Base-by-base conservation (phyloP, 352 stramenopile species). In the Pythium phragmiticola region DNA sequence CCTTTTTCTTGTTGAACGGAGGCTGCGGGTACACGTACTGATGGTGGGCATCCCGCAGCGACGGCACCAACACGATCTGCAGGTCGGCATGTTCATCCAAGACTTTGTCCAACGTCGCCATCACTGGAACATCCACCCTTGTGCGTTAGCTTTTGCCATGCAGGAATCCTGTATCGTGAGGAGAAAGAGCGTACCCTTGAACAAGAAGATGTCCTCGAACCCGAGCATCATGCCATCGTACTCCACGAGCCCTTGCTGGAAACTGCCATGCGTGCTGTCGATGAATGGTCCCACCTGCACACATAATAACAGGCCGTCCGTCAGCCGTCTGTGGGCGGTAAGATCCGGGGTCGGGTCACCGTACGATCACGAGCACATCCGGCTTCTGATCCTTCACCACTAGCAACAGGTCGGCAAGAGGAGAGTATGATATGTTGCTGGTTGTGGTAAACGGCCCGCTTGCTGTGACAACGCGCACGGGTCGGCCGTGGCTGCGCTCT, bases 1-100 rank as follows among this genome's bases (percentile, higher is more conserved):
- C 80, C 65, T 91, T 93, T 57, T 87, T 88, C 63, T 89, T 90
- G 69, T 90, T 80, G 51, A 99, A 89, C 3, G 96, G 96, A 46
- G 96, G 92, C 76, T 99, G 95, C 17, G 94, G 92, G 60, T 94
- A 98, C 51, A 98, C 95, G 45, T 84, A 96, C 61, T 98, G 90
- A 63, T 98, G 94, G 65, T 98, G 89, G 0, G 90, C 96, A 76
- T 99, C 97, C 13, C 97, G 88, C 14, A 98, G 58, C n/a, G 92
- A 98, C 12, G 97, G 97, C 34, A 99, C 86, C 39, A 99, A 74
- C 0, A 99, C 84, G 68, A 99, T 90, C 55, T 95, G 84, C 36
- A 92, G 70, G 3, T 63, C 52, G 8, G 75, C 52, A 64, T 89
- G 65, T 16, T 77, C 73, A 21, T 63, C 68, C 30, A 93, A 49